These are phyloP conservation scores for Phylloporus scabripes DNA, from an alignment of 768 basidiomycete species.

Conservation along the genomic window DNA sequence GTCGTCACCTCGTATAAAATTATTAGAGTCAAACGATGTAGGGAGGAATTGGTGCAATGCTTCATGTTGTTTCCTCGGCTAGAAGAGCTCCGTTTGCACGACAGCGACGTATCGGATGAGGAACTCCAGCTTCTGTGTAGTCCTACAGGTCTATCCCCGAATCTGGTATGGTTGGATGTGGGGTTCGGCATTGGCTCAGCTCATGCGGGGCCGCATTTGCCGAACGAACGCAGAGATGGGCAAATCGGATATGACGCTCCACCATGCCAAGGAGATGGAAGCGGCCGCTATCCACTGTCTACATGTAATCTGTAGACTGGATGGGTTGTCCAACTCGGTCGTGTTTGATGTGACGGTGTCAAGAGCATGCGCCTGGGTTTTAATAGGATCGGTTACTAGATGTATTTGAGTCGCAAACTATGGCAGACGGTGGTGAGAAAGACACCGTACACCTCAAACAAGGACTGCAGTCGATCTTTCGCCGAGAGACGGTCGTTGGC, in stretches of 20 bases:
- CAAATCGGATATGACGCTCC: conserved; percentile 1
- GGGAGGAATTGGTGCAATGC: conserved; percentile 33
- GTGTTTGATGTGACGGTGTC: neutral
- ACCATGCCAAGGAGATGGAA: conserved; percentile 30
- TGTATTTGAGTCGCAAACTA: conserved; percentile 39
- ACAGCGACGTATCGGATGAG: conserved; percentile 50
- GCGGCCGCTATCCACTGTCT: conserved; percentile 52
- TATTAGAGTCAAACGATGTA: conserved; percentile 47
- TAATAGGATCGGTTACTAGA: conserved; percentile 32
- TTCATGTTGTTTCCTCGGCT: conserved; percentile 37
- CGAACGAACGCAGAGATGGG: neutral
- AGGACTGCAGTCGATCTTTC: conserved; percentile 44
- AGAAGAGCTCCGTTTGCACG: conserved; percentile 49
- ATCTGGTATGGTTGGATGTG: conserved; percentile 45
- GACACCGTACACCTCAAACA: conserved; percentile 70
- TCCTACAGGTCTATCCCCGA: conserved; percentile 40
- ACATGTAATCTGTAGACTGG: no score
- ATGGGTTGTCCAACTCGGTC: conserved; percentile 31
- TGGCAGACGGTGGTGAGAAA: conserved; percentile 52
- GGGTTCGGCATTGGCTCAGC: conserved; percentile 46
- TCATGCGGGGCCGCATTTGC: conserved; percentile 42
- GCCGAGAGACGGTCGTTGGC: conserved; percentile 21
- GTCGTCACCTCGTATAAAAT: conserved; percentile 31
- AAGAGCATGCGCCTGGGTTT: conserved; percentile 40
- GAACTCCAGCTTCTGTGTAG: conserved; percentile 41